Conservation (phyloP, 176 grass and related monocot genomes). For the Oryza australiensis region DNA sequence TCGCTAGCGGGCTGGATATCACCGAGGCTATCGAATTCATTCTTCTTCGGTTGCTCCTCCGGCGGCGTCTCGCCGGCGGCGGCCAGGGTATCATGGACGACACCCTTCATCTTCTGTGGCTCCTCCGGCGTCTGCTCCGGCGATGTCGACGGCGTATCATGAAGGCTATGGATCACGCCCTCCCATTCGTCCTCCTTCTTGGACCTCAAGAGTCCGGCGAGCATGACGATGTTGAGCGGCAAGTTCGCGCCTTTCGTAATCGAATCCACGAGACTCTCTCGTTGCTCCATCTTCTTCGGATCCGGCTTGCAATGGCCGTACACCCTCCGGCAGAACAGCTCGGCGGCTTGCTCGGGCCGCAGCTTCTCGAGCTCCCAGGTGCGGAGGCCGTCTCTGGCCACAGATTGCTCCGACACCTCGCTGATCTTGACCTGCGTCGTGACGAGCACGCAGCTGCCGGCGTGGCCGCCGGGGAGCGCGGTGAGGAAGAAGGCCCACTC, state of each 20-base stretch:
- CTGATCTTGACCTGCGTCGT: neutral
- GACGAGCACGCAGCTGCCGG: neutral
- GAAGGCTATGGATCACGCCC: neutral
- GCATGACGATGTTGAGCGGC: constrained; percentile 3
- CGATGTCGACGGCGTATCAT: neutral
- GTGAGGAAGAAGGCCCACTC: constrained; percentile 16
- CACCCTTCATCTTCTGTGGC: too few species aligned
- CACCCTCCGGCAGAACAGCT: neutral
- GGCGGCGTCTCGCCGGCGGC: too few species aligned
- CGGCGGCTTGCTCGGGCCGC: rapidly evolving
- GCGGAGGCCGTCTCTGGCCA: too few species aligned
- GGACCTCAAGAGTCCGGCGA: constrained; percentile 23
- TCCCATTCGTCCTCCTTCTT: constrained; percentile 4
- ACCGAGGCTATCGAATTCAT: too few species aligned
- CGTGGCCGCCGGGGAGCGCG: neutral
- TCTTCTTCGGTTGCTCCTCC: neutral
- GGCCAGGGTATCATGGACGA: too few species aligned
- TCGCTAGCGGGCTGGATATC: too few species aligned
- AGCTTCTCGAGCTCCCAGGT: neutral
- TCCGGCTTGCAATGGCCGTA: neutral
- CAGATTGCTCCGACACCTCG: too few species aligned
- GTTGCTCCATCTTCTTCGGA: neutral
- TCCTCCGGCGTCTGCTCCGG: neutral
- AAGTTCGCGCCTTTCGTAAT: neutral
- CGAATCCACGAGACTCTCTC: neutral